Base-by-base conservation (phyloP, 208 protist genomes). In the Naegleria lovaniensis region DNA sequence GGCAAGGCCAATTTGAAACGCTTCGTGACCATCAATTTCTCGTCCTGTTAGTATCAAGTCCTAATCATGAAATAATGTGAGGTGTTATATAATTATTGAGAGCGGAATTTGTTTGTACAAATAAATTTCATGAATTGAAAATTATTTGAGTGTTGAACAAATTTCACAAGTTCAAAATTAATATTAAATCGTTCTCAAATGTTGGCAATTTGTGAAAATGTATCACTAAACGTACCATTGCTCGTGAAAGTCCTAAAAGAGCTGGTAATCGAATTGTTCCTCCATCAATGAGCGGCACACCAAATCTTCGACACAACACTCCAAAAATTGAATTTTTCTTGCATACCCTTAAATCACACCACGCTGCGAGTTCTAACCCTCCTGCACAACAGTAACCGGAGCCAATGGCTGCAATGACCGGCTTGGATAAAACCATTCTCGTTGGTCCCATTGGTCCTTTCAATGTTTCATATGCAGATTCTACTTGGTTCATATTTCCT, bases 281-380 rank as follows among this genome's bases (percentile, higher is more conserved):
- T 39, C 93, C 93, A 92, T 94, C 93, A 22, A 94, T 94, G 4
- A 94, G 88, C 41, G 93, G 93, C 19, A 94, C 93, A 29, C 93
- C 93, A 25, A 22, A 94, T 39, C 92, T 33, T 84, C 93, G 33
- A 90, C 93, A 94, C 39, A 90, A 93, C 25, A 94, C 92, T 15
- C 93, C 92, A 90, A 94, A 94, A 0, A 58, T 84, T 13, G 91
- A 22, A 39, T 79, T n/a, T 3, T 38, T 5, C 0, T 59, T 38
- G 15, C 39, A 39, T 3, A 94, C 40, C 38, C 93, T 19, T 39
- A 94, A 19, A 88, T 93, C 91, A 90, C 92, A 93, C 92, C 92
- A 94, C 3, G 40, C n/a, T 15, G 93, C 93, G 13, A 94, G 76
- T 90, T 94, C 93, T 0, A 94, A n/a, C 2, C 93, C 93, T 52